These are phyloP conservation scores for Ceratocystis albifundus DNA, from an alignment of 2,329 filamentous ascomycete species.

Conservation along the genomic window DNA sequence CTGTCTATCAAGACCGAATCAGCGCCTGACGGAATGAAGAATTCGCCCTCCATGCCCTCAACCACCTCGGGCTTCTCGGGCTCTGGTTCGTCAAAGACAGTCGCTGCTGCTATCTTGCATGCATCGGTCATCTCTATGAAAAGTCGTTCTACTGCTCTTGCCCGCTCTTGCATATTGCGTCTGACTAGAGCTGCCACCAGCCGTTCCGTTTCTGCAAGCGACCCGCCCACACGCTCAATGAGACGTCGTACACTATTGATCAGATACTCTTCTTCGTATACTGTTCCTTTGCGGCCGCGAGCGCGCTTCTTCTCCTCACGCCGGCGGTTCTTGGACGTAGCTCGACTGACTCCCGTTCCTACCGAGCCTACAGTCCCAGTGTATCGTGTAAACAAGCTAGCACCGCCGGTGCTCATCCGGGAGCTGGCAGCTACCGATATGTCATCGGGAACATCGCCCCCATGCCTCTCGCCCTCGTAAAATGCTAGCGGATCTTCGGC, in stretches of 20 bases:
- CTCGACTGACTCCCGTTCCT: conserved; percentile 61
- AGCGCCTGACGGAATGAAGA: conserved; percentile 36
- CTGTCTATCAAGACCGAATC: conserved; percentile 44
- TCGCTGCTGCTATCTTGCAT: conserved; percentile 53
- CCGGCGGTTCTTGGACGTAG: conserved; percentile 75
- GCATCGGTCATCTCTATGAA: conserved; percentile 62
- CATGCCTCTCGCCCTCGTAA: conserved; percentile 63
- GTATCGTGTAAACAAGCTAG: conserved; percentile 88
- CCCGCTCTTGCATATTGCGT: conserved; percentile 77
- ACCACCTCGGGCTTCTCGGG: conserved; percentile 24
- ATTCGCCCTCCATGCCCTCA: conserved; percentile 24
- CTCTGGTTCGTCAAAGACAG: conserved; percentile 48
- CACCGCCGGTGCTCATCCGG: conserved; percentile 59
- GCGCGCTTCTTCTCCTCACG: conserved; percentile 93
- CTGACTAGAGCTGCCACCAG: conserved; percentile 68
- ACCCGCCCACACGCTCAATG: conserved; percentile 66
- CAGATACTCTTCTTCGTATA: conserved; percentile 97
- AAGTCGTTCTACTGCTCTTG: conserved; percentile 61
- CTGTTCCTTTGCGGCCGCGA: conserved; percentile 85
- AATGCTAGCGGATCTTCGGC: conserved; percentile 76
- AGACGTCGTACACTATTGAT: conserved; percentile 76
- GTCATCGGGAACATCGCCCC: conserved; percentile 76
- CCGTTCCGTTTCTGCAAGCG: conserved; percentile 58
- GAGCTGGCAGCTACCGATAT: conserved; percentile 77
- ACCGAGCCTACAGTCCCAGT: conserved; percentile 63